These are phyloP conservation scores for Mycosarcoma mackinlayi DNA, from an alignment of 1,284 basidiomycete genomes.

Conservation along the genomic window DNA sequence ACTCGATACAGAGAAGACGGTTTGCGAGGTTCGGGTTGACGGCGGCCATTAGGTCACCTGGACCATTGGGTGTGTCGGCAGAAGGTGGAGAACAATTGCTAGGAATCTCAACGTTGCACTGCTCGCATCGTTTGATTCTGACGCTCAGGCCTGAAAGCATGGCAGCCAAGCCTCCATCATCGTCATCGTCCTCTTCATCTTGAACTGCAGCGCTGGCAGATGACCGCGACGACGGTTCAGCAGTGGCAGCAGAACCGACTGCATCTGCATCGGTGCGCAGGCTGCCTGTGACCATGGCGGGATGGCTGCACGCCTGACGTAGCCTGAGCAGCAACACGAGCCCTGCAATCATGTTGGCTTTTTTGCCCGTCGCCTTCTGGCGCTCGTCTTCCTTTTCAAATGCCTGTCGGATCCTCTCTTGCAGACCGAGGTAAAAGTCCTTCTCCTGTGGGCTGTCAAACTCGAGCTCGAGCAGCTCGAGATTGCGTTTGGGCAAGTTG, in stretches of 20 bases:
- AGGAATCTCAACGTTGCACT: slow-evolving; percentile 45
- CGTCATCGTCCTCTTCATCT: slow-evolving; percentile 28
- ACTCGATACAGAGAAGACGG: slow-evolving; percentile 53
- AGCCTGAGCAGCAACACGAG: slow-evolving; percentile 84
- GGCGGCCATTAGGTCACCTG: slow-evolving; percentile 31
- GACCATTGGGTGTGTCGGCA: neutral
- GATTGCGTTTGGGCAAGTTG: slow-evolving; percentile 79
- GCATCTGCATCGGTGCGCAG: slow-evolving; percentile 34
- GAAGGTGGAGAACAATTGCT: neutral
- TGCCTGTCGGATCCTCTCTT: slow-evolving; percentile 78
- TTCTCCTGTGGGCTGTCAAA: slow-evolving; percentile 74
- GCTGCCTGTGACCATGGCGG: slow-evolving; percentile 49
- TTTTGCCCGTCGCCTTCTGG: slow-evolving; percentile 70
- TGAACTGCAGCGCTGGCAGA: neutral
- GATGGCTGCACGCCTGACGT: slow-evolving; percentile 75
- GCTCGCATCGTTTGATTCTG: slow-evolving; percentile 67
- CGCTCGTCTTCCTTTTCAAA: slow-evolving; percentile 70
- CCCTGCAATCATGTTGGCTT: slow-evolving; percentile 83
- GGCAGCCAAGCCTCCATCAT: slow-evolving; percentile 78
- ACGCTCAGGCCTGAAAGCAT: slow-evolving; percentile 77
- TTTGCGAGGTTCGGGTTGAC: slow-evolving; percentile 14
- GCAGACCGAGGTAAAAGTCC: slow-evolving; percentile 82
- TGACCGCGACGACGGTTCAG: neutral
- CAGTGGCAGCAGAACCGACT: slow-evolving; percentile 21
- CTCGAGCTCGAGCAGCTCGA: slow-evolving; percentile 76